Conservation (phyloP, 176 grass and related monocot genomes). For the Poa pratensis region DNA sequence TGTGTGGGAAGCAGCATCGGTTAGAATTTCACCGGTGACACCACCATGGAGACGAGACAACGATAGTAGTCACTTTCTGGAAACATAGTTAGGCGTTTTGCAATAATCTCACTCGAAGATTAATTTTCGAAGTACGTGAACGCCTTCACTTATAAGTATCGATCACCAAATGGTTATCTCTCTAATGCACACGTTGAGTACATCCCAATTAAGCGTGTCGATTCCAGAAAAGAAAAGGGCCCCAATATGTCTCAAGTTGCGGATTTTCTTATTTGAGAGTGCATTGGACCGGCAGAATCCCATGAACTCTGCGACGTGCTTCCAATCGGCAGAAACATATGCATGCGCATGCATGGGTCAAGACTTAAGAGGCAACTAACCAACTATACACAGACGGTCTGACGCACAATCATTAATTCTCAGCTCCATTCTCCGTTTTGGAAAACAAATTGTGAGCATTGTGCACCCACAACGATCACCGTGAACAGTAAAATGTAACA, state of each 20-base stretch:
- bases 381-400: neutral
- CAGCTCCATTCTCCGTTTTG: no score
- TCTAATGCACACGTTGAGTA: neutral
- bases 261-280: neutral
- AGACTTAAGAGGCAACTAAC: neutral
- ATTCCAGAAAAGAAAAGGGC: neutral
- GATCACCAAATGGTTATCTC: neutral
- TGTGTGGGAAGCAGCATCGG: no score
- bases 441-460: no score
- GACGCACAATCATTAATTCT: neutral
- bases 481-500: no score
- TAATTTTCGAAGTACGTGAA: neutral
- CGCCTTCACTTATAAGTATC: neutral
- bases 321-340: neutral
- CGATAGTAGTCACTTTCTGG: no score
- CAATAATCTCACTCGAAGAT: neutral
- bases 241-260: conserved; percentile 15
- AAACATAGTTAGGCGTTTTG: no score
- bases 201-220: neutral
- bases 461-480: no score
- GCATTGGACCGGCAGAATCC: conserved; percentile 43
- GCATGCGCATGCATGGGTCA: no score
- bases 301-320: conserved; percentile 40
- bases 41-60: no score
- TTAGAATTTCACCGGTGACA: no score